Base-by-base conservation (phyloP, 306 rosid genomes). In the Psophocarpus tetragonolobus region DNA sequence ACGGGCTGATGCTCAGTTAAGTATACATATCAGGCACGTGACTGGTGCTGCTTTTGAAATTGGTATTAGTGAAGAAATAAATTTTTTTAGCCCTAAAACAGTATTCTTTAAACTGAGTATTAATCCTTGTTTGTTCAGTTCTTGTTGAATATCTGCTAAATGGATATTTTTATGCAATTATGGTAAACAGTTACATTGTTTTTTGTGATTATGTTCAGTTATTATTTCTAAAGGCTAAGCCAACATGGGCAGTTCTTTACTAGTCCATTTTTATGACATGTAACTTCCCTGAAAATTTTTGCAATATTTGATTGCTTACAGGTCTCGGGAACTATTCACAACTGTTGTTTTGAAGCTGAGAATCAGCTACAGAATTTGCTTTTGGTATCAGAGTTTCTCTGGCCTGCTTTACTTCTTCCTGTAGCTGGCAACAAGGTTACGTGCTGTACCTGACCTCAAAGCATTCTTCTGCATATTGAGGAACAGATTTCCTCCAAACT, bases 361-460 rank as follows among this genome's bases (percentile, higher is more conserved):
- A 85, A 58, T 39, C 88, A 92, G 84, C 88, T 92, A 45, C 96
- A 89, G 58, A 90, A 92, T 88, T 87, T 94, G 82, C 98, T 92
- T 83, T 80, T 92, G 85, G 84, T 88, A 61, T 92, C 98, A 26
- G 98, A 94, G 87, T 94, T 94, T 85, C 97, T 94, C 74, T 94
- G 98, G 98, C 98, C 97, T 51, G 93, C 97, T 76, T 75, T 94
- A 75, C 97, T 94, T 87, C 91, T 94, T 70, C 97, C 98, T 8
- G 97, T 94, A 76, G 97, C 98, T 10, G 89, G 98, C 74, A 91
- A 89, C 82, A 94, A 88, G 98, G 98, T 92, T 69, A 64, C 54
- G 35, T 68, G 50, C 61, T 73, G 20, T 73, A 47, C 79, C 48
- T 78, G 68, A 74, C 5, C 78, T 57, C 21, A 33, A 47, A 45